Conservation (phyloP, 768 basidiomycete genomes). For the Polyporus arcularius region DNA sequence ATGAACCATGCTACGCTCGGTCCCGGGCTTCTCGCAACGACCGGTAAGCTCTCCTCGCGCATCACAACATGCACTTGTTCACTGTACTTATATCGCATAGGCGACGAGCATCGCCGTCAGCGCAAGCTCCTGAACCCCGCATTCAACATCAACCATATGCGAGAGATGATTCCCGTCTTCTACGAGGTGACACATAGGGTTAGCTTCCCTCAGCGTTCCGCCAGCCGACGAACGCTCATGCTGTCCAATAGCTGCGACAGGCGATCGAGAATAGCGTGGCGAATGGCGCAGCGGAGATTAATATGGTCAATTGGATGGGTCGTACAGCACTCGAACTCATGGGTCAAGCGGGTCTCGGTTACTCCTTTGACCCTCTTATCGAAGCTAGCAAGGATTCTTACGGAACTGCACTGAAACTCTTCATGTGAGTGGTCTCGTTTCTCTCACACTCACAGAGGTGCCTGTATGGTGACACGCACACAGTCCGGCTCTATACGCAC, state of each 20-base stretch:
- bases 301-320: conserved; percentile 27
- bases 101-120: conserved; percentile 23
- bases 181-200: conserved; percentile 20
- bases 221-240: not conserved
- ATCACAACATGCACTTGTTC: not conserved
- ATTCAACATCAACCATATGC: conserved; percentile 26
- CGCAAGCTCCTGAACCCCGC: conserved; percentile 25
- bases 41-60: not conserved
- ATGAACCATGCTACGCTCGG: conserved; percentile 22
- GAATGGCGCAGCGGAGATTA: conserved; percentile 14
- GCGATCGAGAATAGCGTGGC: conserved; percentile 9
- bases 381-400: conserved; percentile 26
- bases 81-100: conserved; percentile 1
- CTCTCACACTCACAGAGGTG: too few relatives aligned
- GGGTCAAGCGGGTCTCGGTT: conserved; percentile 47
- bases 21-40: conserved; percentile 14
- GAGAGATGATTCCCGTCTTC: conserved; percentile 25
- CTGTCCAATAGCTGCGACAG: conserved; percentile 6
- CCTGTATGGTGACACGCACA: not conserved
- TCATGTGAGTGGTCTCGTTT: conserved; percentile 26
- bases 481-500: conserved; percentile 1
- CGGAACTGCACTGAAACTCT: conserved; percentile 21
- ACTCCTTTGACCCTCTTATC: conserved; percentile 37
- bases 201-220: not conserved
- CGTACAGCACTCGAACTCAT: conserved; percentile 36